Evolutionary conservation across 192 early-diverging fungal genomes (phyloP).

Genomic region (Backusella australiensis): DNA sequence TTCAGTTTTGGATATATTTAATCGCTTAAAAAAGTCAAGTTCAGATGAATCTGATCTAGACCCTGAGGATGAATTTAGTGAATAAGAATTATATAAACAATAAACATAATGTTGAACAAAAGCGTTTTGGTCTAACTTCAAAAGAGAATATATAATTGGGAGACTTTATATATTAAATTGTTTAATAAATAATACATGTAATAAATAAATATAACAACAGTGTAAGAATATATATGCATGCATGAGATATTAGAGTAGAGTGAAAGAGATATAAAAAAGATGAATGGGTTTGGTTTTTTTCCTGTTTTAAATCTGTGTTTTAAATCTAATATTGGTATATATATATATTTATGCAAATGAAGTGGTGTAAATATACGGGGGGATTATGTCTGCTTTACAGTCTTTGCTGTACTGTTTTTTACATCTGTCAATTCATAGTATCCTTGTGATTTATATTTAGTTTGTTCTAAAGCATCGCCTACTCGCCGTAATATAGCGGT

Average conservation of each 20-base stretch:
- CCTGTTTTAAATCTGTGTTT: background rate
- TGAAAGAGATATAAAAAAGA: background rate
- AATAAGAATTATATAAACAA: background rate
- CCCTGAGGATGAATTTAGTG: background rate
- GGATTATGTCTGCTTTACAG: background rate
- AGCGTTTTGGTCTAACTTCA: background rate
- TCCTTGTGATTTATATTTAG: constrained; percentile 7
- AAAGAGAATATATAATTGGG: background rate
- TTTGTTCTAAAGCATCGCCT: constrained; percentile 1
- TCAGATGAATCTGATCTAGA: constrained; percentile 1
- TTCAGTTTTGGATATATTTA: constrained; percentile 1
- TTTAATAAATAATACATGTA: background rate
- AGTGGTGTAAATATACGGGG: background rate
- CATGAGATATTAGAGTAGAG: background rate
- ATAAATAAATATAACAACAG: background rate
- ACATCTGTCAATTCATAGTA: background rate
- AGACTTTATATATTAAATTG: background rate
- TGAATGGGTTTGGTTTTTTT: background rate
- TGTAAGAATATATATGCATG: background rate
- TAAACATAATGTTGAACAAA: background rate
- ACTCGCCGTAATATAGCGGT: background rate
- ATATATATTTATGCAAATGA: background rate
- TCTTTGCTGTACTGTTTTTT: background rate
- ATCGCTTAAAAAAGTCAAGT: background rate
- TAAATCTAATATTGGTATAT: background rate